Conservation (phyloP, 129 eudicot species). For the Daucus carota region DNA sequence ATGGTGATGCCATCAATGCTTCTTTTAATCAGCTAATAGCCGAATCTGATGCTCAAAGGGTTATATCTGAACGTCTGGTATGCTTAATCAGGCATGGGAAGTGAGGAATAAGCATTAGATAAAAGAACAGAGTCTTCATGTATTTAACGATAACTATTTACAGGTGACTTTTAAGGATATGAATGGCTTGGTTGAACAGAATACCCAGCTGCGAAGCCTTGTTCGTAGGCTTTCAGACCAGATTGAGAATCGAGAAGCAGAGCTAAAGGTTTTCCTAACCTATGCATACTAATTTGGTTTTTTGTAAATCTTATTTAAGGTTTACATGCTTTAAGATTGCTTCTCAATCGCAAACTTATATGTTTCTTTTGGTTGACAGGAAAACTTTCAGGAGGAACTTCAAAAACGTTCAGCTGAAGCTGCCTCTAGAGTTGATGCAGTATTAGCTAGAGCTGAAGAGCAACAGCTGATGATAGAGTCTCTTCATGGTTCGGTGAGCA, state of each 20-base stretch:
- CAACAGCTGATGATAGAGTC: slow-evolving; percentile 85
- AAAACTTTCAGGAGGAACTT: slow-evolving; percentile 58
- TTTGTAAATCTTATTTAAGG: background rate
- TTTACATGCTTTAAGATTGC: background rate
- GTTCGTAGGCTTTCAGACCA: slow-evolving; percentile 78
- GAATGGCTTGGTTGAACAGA: slow-evolving; percentile 90
- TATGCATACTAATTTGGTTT: background rate
- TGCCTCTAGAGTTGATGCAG: slow-evolving; percentile 61
- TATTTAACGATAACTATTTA: background rate
- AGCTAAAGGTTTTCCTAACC: slow-evolving; percentile 39
- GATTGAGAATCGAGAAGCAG: slow-evolving; percentile 56
- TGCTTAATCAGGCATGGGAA: background rate
- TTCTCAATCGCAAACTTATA: background rate
- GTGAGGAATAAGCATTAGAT: background rate
- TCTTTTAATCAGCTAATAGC: slow-evolving; percentile 16
- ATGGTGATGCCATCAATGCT: slow-evolving; percentile 5
- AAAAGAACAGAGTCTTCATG: background rate
- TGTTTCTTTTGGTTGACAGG: slow-evolving; percentile 23
- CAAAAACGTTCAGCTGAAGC: slow-evolving; percentile 59
- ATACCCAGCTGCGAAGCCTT: slow-evolving; percentile 76
- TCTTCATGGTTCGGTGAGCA: slow-evolving; percentile 69
- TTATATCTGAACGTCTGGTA: slow-evolving; percentile 54
- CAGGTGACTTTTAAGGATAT: slow-evolving; percentile 80
- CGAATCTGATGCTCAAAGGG: slow-evolving; percentile 31
- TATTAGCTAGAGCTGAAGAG: slow-evolving; percentile 80